These are phyloP conservation scores for Pecoramyces ruminantium DNA, from an alignment of 192 early-diverging fungal genomes.

Conservation along the genomic window DNA sequence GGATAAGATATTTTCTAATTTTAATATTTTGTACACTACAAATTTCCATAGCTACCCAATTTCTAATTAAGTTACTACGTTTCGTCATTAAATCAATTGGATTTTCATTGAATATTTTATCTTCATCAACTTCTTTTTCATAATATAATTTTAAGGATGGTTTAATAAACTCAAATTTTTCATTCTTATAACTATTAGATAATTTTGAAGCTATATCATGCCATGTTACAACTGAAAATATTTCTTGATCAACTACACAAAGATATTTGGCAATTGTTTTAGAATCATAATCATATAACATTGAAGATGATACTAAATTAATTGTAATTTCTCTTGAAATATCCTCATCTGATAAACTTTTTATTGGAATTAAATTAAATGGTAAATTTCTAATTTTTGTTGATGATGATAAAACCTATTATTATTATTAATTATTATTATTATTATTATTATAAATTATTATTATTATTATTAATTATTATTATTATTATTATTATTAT, in stretches of 20 bases:
- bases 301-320: constrained; percentile 6
- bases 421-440: not conserved
- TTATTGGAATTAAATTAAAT: not conserved
- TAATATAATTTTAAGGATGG: constrained; percentile 6
- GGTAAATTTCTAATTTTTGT: not conserved
- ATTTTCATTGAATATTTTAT: not conserved
- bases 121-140: not conserved
- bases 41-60: constrained; percentile 41
- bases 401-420: not conserved
- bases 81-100: constrained; percentile 32
- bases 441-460: too few relatives aligned
- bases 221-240: constrained; percentile 7
- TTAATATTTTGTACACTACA: constrained; percentile 19
- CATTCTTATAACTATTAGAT: not conserved
- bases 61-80: constrained; percentile 30
- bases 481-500: too few relatives aligned
- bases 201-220: constrained; percentile 3
- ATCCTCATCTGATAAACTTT: not conserved
- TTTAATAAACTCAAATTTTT: not conserved
- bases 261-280: constrained; percentile 29
- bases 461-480: too few relatives aligned
- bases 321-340: constrained; percentile 3
- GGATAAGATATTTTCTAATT: constrained; percentile 20
- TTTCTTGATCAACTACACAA: constrained; percentile 5
- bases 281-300: constrained; percentile 19